Evolutionary conservation across 1,284 basidiomycete genomes (phyloP).

Genomic region (Phellinidium pouzarii): DNA sequence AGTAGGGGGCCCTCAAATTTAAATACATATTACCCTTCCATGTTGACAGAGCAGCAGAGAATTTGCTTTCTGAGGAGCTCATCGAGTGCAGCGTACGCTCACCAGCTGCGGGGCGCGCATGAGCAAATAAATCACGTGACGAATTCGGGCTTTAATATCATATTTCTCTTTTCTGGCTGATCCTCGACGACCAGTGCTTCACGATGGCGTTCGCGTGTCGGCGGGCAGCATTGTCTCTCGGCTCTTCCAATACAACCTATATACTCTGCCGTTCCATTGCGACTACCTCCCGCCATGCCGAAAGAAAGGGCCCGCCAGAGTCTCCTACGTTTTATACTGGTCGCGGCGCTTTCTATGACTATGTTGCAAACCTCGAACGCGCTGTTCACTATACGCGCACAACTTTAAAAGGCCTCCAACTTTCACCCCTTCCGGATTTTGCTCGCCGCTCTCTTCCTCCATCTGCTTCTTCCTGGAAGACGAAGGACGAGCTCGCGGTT

Average conservation of each 20-base stretch:
- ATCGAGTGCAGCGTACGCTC: slow-evolving; percentile 20
- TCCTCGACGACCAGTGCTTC: background rate
- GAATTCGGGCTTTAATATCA: background rate
- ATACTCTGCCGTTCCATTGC: slow-evolving; percentile 7
- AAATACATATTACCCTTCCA: slow-evolving; percentile 67
- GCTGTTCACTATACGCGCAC: slow-evolving; percentile 54
- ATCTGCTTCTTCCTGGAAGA: slow-evolving; percentile 63
- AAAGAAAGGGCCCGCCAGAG: slow-evolving; percentile 30
- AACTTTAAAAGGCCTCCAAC: slow-evolving; percentile 58
- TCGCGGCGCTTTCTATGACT: slow-evolving; percentile 72
- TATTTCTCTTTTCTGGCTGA: slow-evolving; percentile 3
- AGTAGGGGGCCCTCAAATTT: background rate
- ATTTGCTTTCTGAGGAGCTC: slow-evolving; percentile 59
- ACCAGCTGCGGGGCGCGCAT: no score
- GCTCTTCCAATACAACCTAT: background rate
- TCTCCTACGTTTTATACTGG: slow-evolving; percentile 87
- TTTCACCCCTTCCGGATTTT: slow-evolving; percentile 73
- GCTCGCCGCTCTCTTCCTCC: slow-evolving; percentile 56
- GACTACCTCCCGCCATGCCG: slow-evolving; percentile 16
- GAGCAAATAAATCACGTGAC: slow-evolving; percentile 2
- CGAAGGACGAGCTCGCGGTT: slow-evolving; percentile 48
- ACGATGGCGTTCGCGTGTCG: slow-evolving; percentile 13
- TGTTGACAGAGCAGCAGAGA: slow-evolving; percentile 78
- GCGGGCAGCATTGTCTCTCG: background rate
- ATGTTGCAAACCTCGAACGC: slow-evolving; percentile 60